phyloP scores from a whole-genome alignment of 768 basidiomycete species.

The Leccinum olivaceopallidum region DNA sequence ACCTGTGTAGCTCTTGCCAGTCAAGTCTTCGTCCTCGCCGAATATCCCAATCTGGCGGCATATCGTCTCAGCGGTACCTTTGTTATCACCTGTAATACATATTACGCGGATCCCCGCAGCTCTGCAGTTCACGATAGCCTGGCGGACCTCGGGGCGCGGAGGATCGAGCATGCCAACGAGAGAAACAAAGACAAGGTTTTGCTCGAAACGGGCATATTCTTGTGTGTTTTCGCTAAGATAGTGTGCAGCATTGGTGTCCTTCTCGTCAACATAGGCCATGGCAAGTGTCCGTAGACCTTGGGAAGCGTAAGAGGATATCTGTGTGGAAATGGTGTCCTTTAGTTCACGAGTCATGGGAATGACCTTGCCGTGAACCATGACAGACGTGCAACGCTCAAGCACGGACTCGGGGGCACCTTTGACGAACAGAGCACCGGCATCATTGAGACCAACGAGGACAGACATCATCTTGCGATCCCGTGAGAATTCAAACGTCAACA shows the following conservation, averaged over 20 bases:
- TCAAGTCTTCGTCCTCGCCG: conserved; percentile 78
- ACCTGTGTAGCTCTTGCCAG: conserved; percentile 96
- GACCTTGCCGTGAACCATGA: conserved; percentile 61
- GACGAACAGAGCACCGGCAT: conserved; percentile 78
- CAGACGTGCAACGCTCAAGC: conserved; percentile 81
- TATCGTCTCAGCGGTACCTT: conserved; percentile 96
- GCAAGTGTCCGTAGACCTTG: conserved; percentile 90
- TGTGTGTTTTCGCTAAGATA: conserved; percentile 77
- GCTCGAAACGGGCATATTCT: conserved; percentile 91
- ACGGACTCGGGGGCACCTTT: conserved; percentile 98
- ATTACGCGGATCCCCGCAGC: conserved; percentile 95
- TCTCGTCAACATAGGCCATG: conserved; percentile 79
- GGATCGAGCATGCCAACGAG: conserved; percentile 98
- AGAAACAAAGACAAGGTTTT: conserved; percentile 90
- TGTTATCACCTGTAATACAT: conserved; percentile 98
- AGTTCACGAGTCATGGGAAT: conserved; percentile 67
- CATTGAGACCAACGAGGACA: conserved; percentile 75
- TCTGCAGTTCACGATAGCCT: conserved; percentile 85
- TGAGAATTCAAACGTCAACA: conserved; percentile 96
- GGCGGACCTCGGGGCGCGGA: conserved; percentile 89
- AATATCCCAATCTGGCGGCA: conserved; percentile 97
- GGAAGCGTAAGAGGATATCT: conserved; percentile 71
- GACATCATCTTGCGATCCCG: conserved; percentile 99
- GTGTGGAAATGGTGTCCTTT: conserved; percentile 58
- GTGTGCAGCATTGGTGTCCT: conserved; percentile 74